These are phyloP conservation scores for Lactarius sanguifluus DNA, from an alignment of 768 basidiomycete species.

Conservation along the genomic window DNA sequence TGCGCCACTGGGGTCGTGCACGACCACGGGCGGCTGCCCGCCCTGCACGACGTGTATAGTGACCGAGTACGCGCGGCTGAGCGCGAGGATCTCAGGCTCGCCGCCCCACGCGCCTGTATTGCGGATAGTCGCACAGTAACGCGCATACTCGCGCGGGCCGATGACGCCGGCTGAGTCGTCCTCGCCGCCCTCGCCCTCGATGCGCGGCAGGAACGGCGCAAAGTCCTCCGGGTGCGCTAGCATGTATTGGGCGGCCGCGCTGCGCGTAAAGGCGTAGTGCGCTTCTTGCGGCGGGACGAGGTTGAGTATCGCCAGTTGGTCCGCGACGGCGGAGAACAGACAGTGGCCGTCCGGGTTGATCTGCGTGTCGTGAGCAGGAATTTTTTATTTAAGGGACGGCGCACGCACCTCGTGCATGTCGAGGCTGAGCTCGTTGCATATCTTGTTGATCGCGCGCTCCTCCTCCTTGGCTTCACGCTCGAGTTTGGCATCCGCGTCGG, in stretches of 20 bases:
- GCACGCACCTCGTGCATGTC: constrained; percentile 64
- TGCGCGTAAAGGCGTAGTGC: constrained; percentile 59
- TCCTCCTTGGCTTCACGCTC: constrained; percentile 69
- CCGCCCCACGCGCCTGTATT: constrained; percentile 95
- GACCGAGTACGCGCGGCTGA: constrained; percentile 75
- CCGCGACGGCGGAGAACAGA: constrained; percentile 90
- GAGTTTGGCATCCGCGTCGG: constrained; percentile 57
- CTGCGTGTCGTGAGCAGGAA: constrained; percentile 40
- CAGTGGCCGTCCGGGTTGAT: constrained; percentile 96
- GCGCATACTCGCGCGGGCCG: constrained; percentile 58
- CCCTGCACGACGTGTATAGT: constrained; percentile 92
- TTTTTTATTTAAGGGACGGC: too few species aligned
- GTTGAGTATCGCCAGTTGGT: constrained; percentile 79
- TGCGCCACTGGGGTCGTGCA: constrained; percentile 60
- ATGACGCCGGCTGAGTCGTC: constrained; percentile 70
- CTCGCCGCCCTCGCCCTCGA: constrained; percentile 62
- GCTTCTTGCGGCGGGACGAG: constrained; percentile 59
- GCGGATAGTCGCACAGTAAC: constrained; percentile 76
- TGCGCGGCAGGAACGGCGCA: constrained; percentile 84
- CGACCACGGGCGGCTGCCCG: constrained; percentile 77
- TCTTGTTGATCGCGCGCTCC: constrained; percentile 57
- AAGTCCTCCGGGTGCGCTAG: constrained; percentile 84
- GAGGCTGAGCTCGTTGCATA: constrained; percentile 65
- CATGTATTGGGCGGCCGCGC: constrained; percentile 78
- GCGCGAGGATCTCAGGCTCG: constrained; percentile 92